Percentiles rank a stretch among this genome's conserved stretches.
phyloP scores from a whole-genome alignment of 257 asterid species.

The Nicotiana noctiflora region DNA sequence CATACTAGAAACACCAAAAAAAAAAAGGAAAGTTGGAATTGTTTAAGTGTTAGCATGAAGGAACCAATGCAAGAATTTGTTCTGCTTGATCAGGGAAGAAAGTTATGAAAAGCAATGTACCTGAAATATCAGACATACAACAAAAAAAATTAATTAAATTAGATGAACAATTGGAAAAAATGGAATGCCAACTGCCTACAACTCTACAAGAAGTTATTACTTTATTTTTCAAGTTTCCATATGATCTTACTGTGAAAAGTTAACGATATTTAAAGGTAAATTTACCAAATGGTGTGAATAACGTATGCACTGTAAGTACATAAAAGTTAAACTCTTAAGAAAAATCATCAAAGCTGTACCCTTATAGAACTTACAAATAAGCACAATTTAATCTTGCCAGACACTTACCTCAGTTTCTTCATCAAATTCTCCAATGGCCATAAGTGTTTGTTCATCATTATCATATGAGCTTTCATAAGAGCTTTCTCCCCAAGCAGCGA shows the following conservation, averaged over 20 bases:
- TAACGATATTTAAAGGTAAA: no score
- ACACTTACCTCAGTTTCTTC: no score
- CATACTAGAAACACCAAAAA: background rate
- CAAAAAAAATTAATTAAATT: background rate
- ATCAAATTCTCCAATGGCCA: no score
- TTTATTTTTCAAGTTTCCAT: background rate
- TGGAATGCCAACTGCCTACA: no score
- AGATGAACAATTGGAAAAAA: background rate
- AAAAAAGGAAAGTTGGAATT: no score
- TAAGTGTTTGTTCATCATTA: no score
- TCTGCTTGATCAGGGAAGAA: conserved; percentile 97
- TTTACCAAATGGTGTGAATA: background rate
- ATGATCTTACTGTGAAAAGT: background rate
- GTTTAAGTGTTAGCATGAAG: conserved; percentile 41
- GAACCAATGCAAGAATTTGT: conserved; percentile 48
- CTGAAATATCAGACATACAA: conserved; percentile 27
- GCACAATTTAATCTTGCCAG: conserved; percentile 11
- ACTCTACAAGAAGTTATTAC: no score
- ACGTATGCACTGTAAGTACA: background rate
- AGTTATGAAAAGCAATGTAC: conserved; percentile 74
- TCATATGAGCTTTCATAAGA: no score
- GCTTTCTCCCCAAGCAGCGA: no score
- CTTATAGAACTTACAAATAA: conserved; percentile 51
- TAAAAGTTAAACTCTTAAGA: background rate
- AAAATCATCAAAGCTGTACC: background rate